Percentiles rank a stretch among this genome's conserved stretches.
Evolutionary conservation across 2,329 filamentous ascomycete species (phyloP).

Genomic region (Botrytis hyacinthi): DNA sequence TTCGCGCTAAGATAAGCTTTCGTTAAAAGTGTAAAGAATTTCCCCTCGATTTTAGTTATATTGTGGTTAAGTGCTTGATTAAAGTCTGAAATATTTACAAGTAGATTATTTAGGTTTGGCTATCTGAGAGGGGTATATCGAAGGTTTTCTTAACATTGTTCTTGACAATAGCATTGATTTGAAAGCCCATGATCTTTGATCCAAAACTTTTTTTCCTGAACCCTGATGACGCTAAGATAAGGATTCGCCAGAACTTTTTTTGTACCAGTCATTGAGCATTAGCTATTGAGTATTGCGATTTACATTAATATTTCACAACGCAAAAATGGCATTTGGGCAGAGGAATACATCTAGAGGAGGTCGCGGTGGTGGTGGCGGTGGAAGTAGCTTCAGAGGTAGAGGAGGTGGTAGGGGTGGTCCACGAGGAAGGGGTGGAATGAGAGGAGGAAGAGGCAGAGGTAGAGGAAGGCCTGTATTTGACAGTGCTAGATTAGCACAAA

Average conservation of each 20-base stretch:
- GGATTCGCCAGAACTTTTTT: conserved; percentile 19
- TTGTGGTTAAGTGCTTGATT: background rate
- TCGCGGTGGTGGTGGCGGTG: conserved; percentile 20
- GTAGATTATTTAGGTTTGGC: background rate
- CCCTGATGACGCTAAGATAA: conserved; percentile 25
- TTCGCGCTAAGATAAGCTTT: conserved; percentile 51
- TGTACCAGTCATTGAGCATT: conserved; percentile 10
- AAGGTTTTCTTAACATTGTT: conserved; percentile 1
- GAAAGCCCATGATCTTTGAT: conserved; percentile 5
- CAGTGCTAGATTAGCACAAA: conserved; percentile 47
- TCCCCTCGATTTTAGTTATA: conserved; percentile 17
- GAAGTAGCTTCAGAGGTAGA: conserved; percentile 32
- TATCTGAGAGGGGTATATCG: background rate
- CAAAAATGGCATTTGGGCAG: conserved; percentile 28
- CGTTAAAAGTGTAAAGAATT: conserved; percentile 17
- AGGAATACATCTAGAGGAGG: conserved; percentile 29
- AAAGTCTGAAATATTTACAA: background rate
- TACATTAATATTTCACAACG: background rate
- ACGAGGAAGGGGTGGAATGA: conserved; percentile 29
- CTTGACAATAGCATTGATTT: conserved; percentile 3
- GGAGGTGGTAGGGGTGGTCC: conserved; percentile 32
- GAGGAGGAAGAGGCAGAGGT: conserved; percentile 36
- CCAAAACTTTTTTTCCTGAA: conserved; percentile 2
- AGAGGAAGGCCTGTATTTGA: conserved; percentile 46
- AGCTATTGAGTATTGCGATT: background rate